These are phyloP conservation scores for Epicoccum sorghinum DNA, from an alignment of 2,329 filamentous ascomycete genomes.

Conservation along the genomic window DNA sequence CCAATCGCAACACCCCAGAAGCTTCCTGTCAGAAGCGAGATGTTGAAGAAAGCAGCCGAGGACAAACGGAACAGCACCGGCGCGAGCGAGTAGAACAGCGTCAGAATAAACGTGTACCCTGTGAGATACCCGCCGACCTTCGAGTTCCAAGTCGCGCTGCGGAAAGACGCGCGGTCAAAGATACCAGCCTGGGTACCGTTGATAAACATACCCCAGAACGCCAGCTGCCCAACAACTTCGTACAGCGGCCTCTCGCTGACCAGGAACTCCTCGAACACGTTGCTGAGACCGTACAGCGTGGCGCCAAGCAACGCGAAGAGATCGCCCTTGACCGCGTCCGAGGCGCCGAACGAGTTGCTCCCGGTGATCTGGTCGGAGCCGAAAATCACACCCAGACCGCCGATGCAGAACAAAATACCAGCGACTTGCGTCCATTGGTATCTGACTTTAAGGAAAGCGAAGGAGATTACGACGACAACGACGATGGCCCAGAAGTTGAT, in stretches of 20 bases:
- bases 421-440: constrained; percentile 86
- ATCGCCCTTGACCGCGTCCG: constrained; percentile 86
- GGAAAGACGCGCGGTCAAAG: constrained; percentile 81
- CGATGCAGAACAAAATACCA: constrained; percentile 89
- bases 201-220: constrained; percentile 86
- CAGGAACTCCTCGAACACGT: constrained; percentile 93
- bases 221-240: constrained; percentile 91
- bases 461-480: constrained; percentile 84
- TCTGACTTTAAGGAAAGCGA: constrained; percentile 81
- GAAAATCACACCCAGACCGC: constrained; percentile 86
- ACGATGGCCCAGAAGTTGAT: constrained; percentile 99
- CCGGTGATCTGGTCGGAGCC: constrained; percentile 86
- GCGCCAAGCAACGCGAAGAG: constrained; percentile 89
- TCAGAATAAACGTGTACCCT: constrained; percentile 86
- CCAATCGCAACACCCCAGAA: constrained; percentile 98
- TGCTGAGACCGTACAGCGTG: constrained; percentile 87
- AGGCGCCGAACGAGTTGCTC: constrained; percentile 68
- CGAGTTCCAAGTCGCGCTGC: constrained; percentile 51
- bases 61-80: constrained; percentile 89
- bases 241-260: constrained; percentile 86
- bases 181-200: constrained; percentile 90
- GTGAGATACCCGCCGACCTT: constrained; percentile 77
- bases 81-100: constrained; percentile 85
- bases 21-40: constrained; percentile 89
- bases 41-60: constrained; percentile 94